Evolutionary conservation across 2,329 filamentous ascomycete species (phyloP), one percentile per base, ranked within the genome.

Genomic region (Neocatenulostroma microsporum): DNA sequence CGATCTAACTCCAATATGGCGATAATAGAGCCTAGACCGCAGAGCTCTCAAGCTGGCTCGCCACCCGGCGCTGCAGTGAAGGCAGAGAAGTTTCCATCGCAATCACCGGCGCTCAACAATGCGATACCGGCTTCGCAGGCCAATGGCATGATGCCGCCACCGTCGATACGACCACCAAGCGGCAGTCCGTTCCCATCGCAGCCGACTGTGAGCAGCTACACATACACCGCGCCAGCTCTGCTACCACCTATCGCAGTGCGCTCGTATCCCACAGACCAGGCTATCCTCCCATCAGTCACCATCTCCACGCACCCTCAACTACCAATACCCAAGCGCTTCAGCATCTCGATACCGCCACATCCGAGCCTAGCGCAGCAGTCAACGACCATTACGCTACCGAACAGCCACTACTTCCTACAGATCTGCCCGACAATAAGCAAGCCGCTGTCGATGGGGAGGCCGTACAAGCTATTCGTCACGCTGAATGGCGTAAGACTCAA

Each of bases 391-490:
- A 80, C 78, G 40, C 65, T 91, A 8, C 78, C 83, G 1, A 61
- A 72, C 2, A 73, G 70, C 30, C 77, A 87, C 50, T 78, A 76
- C 48, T 79, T 80, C 40, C 64, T 94, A n/a, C 81, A 87, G 42
- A 71, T 94, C 39, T 69, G 75, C 15, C 79, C 82, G 3, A 73
- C 72, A 9, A 67, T 93, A 13, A 74, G 78, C 3, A 49, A 50
- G 24, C 46, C 55, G 1, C 63, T 77, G 7, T 62, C 84, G 4
- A 74, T 79, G 41, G 71, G 75, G 35, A 78, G 84, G 21, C 77
- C 84, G 34, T 85, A 84, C 62, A 85, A 81, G 54, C 64, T 91
- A 23, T 87, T 85, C 55, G 81, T 87, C 21, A 71, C 77, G 2
- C 70, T 82, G 31, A 84, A 88, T 52, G 75, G 72, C 26, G 72